Conservation (phyloP, 495 filamentous ascomycete genomes). For the Aspergillus asperescens region DNA sequence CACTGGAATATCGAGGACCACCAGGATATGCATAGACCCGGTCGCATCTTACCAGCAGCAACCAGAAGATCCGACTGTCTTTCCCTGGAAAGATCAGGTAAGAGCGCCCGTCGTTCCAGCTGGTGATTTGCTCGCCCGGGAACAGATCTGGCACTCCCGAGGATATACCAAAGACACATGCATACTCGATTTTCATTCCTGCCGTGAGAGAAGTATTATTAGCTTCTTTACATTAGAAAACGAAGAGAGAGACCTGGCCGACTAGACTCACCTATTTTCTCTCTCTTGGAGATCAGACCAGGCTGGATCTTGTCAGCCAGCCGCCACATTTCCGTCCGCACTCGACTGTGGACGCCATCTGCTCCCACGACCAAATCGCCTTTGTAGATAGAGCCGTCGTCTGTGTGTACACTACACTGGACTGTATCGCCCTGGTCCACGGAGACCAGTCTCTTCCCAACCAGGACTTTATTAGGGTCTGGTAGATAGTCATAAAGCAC, state of each 20-base stretch:
- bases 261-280: slow-evolving; percentile 19
- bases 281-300: slow-evolving; percentile 12
- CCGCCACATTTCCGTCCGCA: slow-evolving; percentile 31
- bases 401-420: slow-evolving; percentile 2
- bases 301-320: slow-evolving; percentile 23
- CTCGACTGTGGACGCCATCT: slow-evolving; percentile 45
- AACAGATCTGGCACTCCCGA: slow-evolving; percentile 6
- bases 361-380: slow-evolving; percentile 44
- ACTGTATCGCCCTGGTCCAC: not conserved
- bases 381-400: slow-evolving; percentile 13
- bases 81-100: slow-evolving; percentile 17
- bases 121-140: slow-evolving; percentile 14
- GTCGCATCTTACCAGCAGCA: slow-evolving; percentile 38
- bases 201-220: not conserved
- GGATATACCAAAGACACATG: slow-evolving; percentile 22
- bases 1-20: slow-evolving; percentile 29
- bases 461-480: slow-evolving; percentile 11
- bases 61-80: slow-evolving; percentile 22
- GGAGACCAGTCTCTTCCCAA: slow-evolving; percentile 13
- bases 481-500: slow-evolving; percentile 19
- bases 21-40: slow-evolving; percentile 30
- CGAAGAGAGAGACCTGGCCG: not conserved
- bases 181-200: slow-evolving; percentile 14
- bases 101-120: slow-evolving; percentile 3
- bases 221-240: slow-evolving; percentile 4